phyloP scores from a whole-genome alignment of 176 grass and related monocot species.

The bread wheat (Triticum aestivum) region DNA sequence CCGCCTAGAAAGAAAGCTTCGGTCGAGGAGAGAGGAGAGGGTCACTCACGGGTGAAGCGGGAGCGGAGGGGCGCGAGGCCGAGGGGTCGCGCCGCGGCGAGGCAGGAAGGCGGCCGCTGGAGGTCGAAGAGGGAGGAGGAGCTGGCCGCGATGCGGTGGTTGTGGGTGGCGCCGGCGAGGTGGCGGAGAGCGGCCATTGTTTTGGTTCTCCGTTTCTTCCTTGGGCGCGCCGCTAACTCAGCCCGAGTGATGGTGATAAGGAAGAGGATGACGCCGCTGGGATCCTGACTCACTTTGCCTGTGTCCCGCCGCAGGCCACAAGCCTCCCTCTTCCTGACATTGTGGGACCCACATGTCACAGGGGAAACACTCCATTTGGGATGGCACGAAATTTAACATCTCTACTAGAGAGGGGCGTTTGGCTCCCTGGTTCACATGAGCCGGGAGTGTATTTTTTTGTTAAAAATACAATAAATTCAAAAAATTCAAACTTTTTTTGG shows the following conservation, averaged over 20 bases:
- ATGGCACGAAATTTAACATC: too few relatives aligned
- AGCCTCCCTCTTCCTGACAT: too few relatives aligned
- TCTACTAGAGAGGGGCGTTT: too few relatives aligned
- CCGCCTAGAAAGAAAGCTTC: background rate
- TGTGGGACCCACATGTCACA: too few relatives aligned
- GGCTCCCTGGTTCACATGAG: too few relatives aligned
- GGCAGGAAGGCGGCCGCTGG: background rate
- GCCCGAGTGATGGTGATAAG: background rate
- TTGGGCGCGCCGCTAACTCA: background rate
- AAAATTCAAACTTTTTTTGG: too few relatives aligned
- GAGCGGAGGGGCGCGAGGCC: slow-evolving; percentile 29
- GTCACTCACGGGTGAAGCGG: slow-evolving; percentile 28
- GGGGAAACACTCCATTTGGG: too few relatives aligned
- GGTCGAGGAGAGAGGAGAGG: background rate
- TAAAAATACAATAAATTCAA: too few relatives aligned
- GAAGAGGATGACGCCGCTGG: slow-evolving; percentile 13
- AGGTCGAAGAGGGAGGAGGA: slow-evolving; percentile 16
- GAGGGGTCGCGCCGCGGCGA: background rate
- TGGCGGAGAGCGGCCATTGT: slow-evolving; percentile 56
- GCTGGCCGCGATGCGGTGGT: background rate
- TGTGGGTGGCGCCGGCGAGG: slow-evolving; percentile 35
- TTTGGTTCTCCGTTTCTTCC: background rate
- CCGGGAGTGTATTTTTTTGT: too few relatives aligned
- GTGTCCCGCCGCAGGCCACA: too few relatives aligned
- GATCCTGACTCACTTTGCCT: background rate